Base-by-base conservation (phyloP, 495 filamentous ascomycete species). In the Penicillium robsamsonii region DNA sequence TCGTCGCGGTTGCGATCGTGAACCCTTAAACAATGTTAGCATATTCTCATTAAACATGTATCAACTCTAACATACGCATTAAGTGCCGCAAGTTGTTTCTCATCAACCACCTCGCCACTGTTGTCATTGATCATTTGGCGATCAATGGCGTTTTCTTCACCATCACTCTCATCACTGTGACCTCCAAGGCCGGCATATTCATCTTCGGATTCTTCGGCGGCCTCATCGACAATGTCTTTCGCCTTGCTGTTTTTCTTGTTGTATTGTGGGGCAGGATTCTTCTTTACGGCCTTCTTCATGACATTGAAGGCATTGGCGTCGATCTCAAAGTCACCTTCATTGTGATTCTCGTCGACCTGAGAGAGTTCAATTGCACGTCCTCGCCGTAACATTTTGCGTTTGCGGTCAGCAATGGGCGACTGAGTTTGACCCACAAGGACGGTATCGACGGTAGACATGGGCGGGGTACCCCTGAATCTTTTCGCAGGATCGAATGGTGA, bases 121-220 rank as follows among this genome's bases (percentile, higher is more conserved):
- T 93, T 87, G 66, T 98, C 92, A 63, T 97, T 94, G 84, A 97
- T 94, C 69, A 91, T 88, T 58, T 87, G 84, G 53, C 89, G 76
- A 56, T 87, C 82, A 38, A 82, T 82, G 33, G 82, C 84, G 46
- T 87, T 82, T 54, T 91, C 89, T 37, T 87, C 86, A 22, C 77
- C 83, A 47, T 85, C 87, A 38, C 91, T 90, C 56, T 98, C 95
- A 47, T 93, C 92, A 69, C 90, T 91, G 4, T 81, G 87, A 41
- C 94, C 94, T 45, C 95, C 95, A 40, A 97, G 77, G 2, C 95
- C 95, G 31, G 92, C 94, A 67, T 96, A 99, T 69, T 99, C 94
- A 67, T 99, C 94, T 67, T 97, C 95, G 1, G 95, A 97, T 75
- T 99, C 94, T 62, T 94, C 90, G 38, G 94, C 94, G 63, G 94